Evolutionary conservation across 768 basidiomycete genomes (phyloP), one percentile per base, ranked within the genome.

Genomic region (Phylloporus sp.): DNA sequence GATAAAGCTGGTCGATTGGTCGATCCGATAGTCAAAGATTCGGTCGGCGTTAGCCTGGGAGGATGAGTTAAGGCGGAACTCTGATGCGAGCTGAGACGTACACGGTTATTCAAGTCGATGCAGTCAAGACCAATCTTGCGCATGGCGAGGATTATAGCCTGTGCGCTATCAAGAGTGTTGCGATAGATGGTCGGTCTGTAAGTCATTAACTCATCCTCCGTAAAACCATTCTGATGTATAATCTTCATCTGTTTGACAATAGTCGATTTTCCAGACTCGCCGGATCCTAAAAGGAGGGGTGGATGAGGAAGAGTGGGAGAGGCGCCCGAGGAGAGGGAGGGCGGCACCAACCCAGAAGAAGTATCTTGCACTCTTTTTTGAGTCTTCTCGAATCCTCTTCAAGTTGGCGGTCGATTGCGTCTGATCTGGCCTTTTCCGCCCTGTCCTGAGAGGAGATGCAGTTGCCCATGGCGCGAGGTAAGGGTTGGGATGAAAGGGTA

Each of bases 161-260:
- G 90, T 0, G 90, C 93, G 6, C 86, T 89, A 57, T 97, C 95
- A 54, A 95, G 75, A 5, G 95, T 84, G 67, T 95, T 89, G 60
- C 84, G 83, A 71, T 87, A 92, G 43, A 98, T 84, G 27, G 86
- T 85, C 0, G 84, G 80, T 18, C 87, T 77, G 73, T 82, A 95
- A 4, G 81, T 77, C 53, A 85, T 75, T 24, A 92, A 81, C 67
- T 97, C 93, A 0, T 86, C 80, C 8, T 72, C 70, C 3, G 85
- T 81, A 71, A 93, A 98, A 12, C 95, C 95, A 55, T 86, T 84
- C 68, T 95, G 90, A 68, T 98, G 90, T 44, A 97, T 94, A 52
- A 97, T 95, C 78, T 95, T 97, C 94, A 98, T 97, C 70, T 98
- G 95, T 67, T 98, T 97, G 31, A 97, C 93, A 57, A 98, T 92